Percentiles rank a stretch among this genome's conserved stretches.
These are phyloP conservation scores for Aegle marmelos DNA, from an alignment of 345 rosid species.

Conservation along the genomic window DNA sequence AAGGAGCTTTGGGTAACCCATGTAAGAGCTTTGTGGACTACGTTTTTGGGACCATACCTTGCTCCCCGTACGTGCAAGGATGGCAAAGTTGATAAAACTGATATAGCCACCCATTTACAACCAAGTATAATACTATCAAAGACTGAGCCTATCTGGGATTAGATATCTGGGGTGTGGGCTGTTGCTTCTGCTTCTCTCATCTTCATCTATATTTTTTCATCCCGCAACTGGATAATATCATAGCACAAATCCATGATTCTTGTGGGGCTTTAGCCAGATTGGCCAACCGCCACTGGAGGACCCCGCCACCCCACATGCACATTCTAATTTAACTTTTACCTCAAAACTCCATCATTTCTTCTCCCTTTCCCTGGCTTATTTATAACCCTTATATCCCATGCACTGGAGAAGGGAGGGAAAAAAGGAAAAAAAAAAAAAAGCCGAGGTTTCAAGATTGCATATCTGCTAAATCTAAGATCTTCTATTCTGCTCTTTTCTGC, in stretches of 20 bases:
- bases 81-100: not conserved
- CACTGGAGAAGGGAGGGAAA: not conserved
- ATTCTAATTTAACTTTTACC: conserved; percentile 8
- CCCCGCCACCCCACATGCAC: conserved; percentile 58
- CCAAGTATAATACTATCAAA: conserved; percentile 22
- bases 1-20: not conserved
- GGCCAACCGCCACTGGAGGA: conserved; percentile 42
- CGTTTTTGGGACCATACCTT: conserved; percentile 24
- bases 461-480: not conserved
- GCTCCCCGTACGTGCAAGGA: not conserved
- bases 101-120: conserved; percentile 20
- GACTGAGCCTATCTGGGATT: conserved; percentile 31
- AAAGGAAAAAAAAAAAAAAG: not conserved
- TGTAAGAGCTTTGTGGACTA: conserved; percentile 3
- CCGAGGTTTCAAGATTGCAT: not conserved
- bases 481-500: not conserved
- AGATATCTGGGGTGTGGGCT: conserved; percentile 39
- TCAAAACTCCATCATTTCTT: conserved; percentile 1
- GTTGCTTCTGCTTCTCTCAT: conserved; percentile 20
- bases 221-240: conserved; percentile 45
- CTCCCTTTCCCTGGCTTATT: conserved; percentile 19
- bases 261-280: conserved; percentile 42
- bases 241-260: conserved; percentile 33
- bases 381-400: conserved; percentile 23
- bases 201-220: conserved; percentile 13